phyloP scores from a whole-genome alignment of 2,329 filamentous ascomycete species.

The Microdochium bolleyi region DNA sequence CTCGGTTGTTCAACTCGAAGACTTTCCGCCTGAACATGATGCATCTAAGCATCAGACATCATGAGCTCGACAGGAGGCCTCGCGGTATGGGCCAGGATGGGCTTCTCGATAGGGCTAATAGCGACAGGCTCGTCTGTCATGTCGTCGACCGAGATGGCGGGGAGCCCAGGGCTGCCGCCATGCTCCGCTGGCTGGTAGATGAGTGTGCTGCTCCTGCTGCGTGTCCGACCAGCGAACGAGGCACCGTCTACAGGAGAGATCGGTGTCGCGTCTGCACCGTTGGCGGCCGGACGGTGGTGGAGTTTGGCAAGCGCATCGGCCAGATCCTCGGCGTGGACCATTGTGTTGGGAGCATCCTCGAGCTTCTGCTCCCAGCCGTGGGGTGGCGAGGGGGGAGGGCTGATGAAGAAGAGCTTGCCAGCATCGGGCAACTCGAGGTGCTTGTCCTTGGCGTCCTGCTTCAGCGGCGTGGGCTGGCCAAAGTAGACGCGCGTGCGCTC shows the following conservation, averaged over 20 bases:
- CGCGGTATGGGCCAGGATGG: conserved; percentile 51
- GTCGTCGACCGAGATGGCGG: conserved; percentile 60
- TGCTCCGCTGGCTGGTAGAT: conserved; percentile 56
- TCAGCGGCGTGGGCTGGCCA: conserved; percentile 51
- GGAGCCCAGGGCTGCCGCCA: conserved; percentile 46
- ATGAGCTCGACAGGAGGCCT: conserved; percentile 61
- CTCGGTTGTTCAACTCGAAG: too few species aligned
- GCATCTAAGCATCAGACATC: conserved; percentile 9
- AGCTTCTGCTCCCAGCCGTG: conserved; percentile 62
- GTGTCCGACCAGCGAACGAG: conserved; percentile 20
- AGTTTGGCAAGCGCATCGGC: conserved; percentile 58
- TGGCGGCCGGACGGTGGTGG: conserved; percentile 30
- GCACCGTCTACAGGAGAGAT: conserved; percentile 29
- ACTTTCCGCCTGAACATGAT: not conserved
- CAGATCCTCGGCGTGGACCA: conserved; percentile 61
- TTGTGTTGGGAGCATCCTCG: conserved; percentile 63
- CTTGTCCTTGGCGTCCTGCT: conserved; percentile 37
- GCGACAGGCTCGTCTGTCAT: conserved; percentile 49
- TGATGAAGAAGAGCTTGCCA: conserved; percentile 68
- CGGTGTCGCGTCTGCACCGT: conserved; percentile 17
- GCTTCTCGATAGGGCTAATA: conserved; percentile 32
- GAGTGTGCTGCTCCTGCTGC: conserved; percentile 57
- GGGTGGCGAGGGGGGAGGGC: conserved; percentile 58
- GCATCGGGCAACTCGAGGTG: conserved; percentile 60
- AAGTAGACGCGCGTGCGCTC: conserved; percentile 63